Conservation (phyloP, 176 grass and related monocot genomes). For the Pontederia paniculata region DNA sequence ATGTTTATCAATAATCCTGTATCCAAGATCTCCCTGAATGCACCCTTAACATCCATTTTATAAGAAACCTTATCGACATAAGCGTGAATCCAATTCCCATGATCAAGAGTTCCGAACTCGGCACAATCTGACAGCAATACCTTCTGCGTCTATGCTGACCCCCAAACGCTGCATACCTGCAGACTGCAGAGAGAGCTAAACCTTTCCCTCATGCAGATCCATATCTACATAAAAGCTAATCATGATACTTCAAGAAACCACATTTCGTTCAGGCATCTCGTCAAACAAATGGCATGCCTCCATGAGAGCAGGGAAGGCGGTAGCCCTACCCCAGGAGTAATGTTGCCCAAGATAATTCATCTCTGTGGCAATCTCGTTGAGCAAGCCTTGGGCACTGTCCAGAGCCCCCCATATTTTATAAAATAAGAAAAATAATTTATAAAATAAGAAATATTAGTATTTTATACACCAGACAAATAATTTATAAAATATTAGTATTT, state of each 20-base stretch:
- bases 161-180: neutral
- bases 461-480: too few relatives aligned
- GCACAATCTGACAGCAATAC: slow-evolving; percentile 5
- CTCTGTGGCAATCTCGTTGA: neutral
- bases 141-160: slow-evolving; percentile 6
- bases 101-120: too few relatives aligned
- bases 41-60: too few relatives aligned
- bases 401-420: neutral
- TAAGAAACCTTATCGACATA: too few relatives aligned
- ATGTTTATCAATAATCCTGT: neutral
- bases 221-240: neutral
- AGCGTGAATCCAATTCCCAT: too few relatives aligned
- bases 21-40: slow-evolving; percentile 1
- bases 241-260: slow-evolving; percentile 7
- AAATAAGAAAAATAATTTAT: too few relatives aligned
- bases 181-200: slow-evolving; percentile 3
- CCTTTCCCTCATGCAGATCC: neutral
- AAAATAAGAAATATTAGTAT: too few relatives aligned
- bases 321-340: slow-evolving; percentile 2
- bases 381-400: neutral
- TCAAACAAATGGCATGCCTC: neutral
- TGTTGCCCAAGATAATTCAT: slow-evolving; percentile 7
- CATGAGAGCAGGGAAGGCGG: too few relatives aligned
- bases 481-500: too few relatives aligned
- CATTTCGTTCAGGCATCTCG: slow-evolving; percentile 16